Conservation (phyloP, 495 filamentous ascomycete genomes). For the Podospora tetraspora region DNA sequence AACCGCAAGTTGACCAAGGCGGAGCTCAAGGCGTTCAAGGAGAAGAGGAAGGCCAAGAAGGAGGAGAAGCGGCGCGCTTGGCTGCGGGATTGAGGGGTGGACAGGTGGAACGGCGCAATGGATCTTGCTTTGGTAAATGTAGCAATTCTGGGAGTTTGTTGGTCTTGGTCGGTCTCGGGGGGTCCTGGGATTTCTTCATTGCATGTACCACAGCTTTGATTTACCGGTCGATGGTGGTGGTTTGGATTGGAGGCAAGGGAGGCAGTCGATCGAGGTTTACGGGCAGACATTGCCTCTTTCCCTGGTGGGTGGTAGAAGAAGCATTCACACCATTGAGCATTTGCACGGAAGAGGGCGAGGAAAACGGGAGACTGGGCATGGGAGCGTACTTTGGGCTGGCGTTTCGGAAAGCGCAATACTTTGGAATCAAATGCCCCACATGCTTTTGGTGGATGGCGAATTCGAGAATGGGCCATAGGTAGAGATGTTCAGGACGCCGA, state of each 20-base stretch:
- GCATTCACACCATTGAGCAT: background rate
- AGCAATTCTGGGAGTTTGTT: background rate
- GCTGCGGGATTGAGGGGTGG: constrained; percentile 62
- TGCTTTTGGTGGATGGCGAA: background rate
- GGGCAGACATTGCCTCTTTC: background rate
- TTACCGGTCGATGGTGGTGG: background rate
- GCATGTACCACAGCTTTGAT: background rate
- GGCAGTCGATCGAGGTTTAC: background rate
- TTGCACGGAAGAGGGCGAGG: background rate
- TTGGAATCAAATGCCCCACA: background rate
- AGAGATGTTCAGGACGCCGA: too few relatives aligned
- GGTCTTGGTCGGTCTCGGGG: background rate
- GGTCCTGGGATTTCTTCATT: background rate
- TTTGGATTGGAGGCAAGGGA: background rate
- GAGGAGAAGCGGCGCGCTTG: constrained; percentile 92
- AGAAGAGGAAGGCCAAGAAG: constrained; percentile 71
- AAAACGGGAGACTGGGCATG: background rate
- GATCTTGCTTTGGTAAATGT: background rate
- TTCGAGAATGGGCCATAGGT: too few relatives aligned
- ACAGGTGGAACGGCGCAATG: background rate
- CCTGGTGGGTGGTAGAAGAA: background rate
- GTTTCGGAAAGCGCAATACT: background rate
- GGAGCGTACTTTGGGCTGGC: background rate
- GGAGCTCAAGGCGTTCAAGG: constrained; percentile 69
- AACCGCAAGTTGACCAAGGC: constrained; percentile 82